Percentiles rank a stretch among this genome's conserved stretches.
phyloP scores from a whole-genome alignment of 2,329 filamentous ascomycete genomes.

The Aureobasidium sp. region DNA sequence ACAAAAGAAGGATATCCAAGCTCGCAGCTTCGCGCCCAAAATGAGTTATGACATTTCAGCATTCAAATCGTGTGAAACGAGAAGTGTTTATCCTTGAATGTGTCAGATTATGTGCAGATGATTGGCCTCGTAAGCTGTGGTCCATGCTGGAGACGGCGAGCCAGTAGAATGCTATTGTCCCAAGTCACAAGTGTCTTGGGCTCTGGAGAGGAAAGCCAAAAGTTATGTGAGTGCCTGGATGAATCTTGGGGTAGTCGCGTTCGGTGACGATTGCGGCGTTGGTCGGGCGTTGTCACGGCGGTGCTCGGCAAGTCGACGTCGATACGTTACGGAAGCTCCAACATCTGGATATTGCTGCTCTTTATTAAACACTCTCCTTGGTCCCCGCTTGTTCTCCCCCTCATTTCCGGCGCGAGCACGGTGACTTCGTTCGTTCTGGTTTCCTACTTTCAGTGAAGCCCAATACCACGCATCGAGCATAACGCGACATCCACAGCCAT shows the following conservation, averaged over 20 bases:
- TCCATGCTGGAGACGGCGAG: not conserved
- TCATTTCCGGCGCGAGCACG: constrained; percentile 3
- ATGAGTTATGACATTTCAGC: constrained; percentile 8
- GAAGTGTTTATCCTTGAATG: not conserved
- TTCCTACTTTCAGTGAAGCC: not conserved
- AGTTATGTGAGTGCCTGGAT: not conserved
- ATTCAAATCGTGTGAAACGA: not conserved
- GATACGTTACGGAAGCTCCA: not conserved
- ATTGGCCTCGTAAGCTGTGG: constrained; percentile 2
- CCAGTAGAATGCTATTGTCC: not conserved
- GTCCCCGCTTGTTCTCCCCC: constrained; percentile 5
- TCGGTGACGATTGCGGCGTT: constrained; percentile 8
- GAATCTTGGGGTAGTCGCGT: constrained; percentile 3
- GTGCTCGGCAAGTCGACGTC: constrained; percentile 1
- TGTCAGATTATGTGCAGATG: not conserved
- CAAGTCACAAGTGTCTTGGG: not conserved
- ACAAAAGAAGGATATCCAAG: constrained; percentile 17
- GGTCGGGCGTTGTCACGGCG: constrained; percentile 5
- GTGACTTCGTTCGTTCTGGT: not conserved
- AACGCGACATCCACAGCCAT: constrained; percentile 17
- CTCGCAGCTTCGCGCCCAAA: constrained; percentile 13
- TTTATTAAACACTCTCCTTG: constrained; percentile 5
- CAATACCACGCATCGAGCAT: not conserved
- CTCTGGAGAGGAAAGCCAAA: not conserved
- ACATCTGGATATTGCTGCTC: constrained; percentile 2